Evolutionary conservation across 2,329 filamentous ascomycete species (phyloP), one percentile per base, ranked within the genome.

Genomic region (Colletotrichum sp.): DNA sequence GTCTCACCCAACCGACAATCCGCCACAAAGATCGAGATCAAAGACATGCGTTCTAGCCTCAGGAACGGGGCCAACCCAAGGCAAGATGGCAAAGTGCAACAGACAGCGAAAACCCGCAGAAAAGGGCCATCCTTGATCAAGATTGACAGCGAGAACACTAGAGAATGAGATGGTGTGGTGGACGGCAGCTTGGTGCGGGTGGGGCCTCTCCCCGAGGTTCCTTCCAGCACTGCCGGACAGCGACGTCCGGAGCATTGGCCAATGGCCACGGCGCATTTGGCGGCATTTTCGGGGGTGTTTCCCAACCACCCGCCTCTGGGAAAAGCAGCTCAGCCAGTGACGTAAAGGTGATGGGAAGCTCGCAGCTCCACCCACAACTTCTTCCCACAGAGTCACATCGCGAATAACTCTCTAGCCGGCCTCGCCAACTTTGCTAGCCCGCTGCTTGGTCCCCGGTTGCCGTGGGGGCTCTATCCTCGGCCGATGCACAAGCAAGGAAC

Each of bases 311-410:
- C 62, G 49, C 68, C 72, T 26, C 57, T 34, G 63, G 10, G 49
- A 18, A 34, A 16, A n/a, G 44, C 44, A 52, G 10, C 44, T 32
- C n/a, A 57, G 44, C 70, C 70, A 65, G 71, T 76, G 74, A 76
- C 74, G 74, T 76, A 69, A 59, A 59, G 21, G 64, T 76, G 74
- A 76, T 76, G 64, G 59, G 36, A 16, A n/a, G 28, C 34, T 60
- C 39, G 32, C 34, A 65, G 52, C 52, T 44, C 66, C 66, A 69
- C 66, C 28, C 28, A 26, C 49, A 26, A 66, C 52, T 55, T 63
- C 52, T 44, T 55, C 36, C 32, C 26, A 36, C 26, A 49, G 26
- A 10, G 69, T 69, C 36, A 71, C 49, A 76, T 72, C 57, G 39
- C 44, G 28, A 64, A 6, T 28, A 36, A 71, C 52, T 49, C 34